A percentile compares a stretch with the other conserved stretches of the same genome.
Evolutionary conservation across 163 green algal genomes (phyloP).

Genomic region (Trebouxia gelatinosa): DNA sequence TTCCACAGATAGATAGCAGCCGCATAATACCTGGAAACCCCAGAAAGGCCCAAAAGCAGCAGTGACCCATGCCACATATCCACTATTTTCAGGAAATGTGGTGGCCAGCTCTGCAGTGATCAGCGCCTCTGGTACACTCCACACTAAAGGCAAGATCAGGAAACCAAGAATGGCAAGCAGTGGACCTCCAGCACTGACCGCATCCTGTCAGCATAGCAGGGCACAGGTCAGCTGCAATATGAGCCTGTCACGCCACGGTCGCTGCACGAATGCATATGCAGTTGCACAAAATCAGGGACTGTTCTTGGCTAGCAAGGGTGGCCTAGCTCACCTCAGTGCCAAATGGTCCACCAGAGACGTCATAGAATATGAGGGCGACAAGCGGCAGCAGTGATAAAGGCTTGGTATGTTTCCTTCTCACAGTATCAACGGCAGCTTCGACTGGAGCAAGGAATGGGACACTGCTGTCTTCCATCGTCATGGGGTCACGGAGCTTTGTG

Average conservation of each 20-base stretch:
- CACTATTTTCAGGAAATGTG: slow-evolving; percentile 90
- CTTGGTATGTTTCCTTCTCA: slow-evolving; percentile 14
- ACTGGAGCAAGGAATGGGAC: not conserved
- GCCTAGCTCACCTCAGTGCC: slow-evolving; percentile 82
- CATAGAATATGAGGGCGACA: slow-evolving; percentile 94
- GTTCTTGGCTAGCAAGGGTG: too few relatives aligned
- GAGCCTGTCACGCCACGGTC: too few relatives aligned
- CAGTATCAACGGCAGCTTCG: slow-evolving; percentile 4
- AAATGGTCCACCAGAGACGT: slow-evolving; percentile 92
- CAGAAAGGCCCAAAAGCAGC: slow-evolving; percentile 95
- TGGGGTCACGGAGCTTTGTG: slow-evolving; percentile 6
- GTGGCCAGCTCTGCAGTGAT: slow-evolving; percentile 91
- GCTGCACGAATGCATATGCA: too few relatives aligned
- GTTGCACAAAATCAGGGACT: too few relatives aligned
- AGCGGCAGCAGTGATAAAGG: slow-evolving; percentile 79
- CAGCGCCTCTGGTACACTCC: slow-evolving; percentile 92
- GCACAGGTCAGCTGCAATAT: too few relatives aligned
- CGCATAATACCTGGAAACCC: slow-evolving; percentile 95
- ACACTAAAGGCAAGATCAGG: slow-evolving; percentile 86
- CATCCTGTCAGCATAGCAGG: too few relatives aligned
- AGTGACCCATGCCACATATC: slow-evolving; percentile 96
- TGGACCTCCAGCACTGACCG: slow-evolving; percentile 75
- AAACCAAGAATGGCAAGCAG: slow-evolving; percentile 91
- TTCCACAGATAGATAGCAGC: too few relatives aligned
- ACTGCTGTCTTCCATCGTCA: slow-evolving; percentile 25